Evolutionary conservation across 106 monocot genomes (phyloP).

Genomic region (Apostasia ramifera): DNA sequence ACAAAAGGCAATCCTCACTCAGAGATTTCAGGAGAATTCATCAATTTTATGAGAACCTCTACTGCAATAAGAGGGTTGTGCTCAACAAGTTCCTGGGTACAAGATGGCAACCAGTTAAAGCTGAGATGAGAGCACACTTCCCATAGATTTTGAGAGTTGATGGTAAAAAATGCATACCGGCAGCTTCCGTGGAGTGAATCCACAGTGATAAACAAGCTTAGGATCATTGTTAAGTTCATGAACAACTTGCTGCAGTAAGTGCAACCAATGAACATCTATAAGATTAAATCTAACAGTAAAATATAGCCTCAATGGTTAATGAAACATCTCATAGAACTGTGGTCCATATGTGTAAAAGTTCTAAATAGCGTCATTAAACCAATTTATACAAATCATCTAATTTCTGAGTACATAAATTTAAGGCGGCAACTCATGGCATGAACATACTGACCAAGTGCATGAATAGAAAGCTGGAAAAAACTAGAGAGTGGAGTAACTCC

Average conservation of each 20-base stretch:
- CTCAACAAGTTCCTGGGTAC: conserved; percentile 83
- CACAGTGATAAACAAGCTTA: conserved; percentile 93
- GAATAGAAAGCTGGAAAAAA: background rate
- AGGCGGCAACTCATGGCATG: background rate
- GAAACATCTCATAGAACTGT: background rate
- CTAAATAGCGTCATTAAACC: background rate
- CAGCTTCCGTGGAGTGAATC: conserved; percentile 71
- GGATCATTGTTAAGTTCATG: conserved; percentile 67
- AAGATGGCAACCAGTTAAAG: background rate
- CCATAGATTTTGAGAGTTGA: background rate
- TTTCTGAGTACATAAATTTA: too few relatives aligned
- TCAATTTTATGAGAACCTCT: conserved; percentile 85
- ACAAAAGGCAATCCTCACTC: conserved; percentile 44
- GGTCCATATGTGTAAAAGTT: background rate
- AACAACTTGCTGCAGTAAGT: conserved; percentile 61
- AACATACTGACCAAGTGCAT: background rate
- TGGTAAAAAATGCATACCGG: conserved; percentile 36
- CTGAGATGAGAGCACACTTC: too few relatives aligned
- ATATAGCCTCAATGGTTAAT: conserved; percentile 5
- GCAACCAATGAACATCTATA: conserved; percentile 1
- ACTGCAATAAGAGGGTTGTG: conserved; percentile 90
- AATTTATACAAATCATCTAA: too few relatives aligned
- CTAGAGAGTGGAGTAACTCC: too few relatives aligned
- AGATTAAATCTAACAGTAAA: background rate
- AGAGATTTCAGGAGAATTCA: conserved; percentile 80